Base-by-base conservation (phyloP, 148 eudicot genomes). In the Rhododendron vialii region DNA sequence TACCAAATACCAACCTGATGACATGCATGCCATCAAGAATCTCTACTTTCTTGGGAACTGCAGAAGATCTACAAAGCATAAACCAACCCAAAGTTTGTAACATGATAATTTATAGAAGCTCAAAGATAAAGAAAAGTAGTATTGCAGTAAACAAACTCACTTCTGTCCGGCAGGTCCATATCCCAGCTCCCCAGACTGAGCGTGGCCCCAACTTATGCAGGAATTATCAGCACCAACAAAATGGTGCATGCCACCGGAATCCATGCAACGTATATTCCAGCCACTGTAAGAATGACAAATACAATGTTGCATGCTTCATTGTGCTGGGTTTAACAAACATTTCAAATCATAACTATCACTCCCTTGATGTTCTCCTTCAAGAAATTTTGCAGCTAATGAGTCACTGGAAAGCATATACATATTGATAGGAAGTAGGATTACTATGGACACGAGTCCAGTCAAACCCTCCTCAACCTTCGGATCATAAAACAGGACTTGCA, bases 131-230 rank as follows among this genome's bases (percentile, higher is more conserved):
- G 47, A 13, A 65, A 36, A 67, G 9, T 14, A 82, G 85, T 24
- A 69, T 30, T 51, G 53, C 47, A 28, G 15, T n/a, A 74, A 71
- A 38, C 11, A 80, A 59, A 59, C 55, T 88, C 87, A 92, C 95
- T 93, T 93, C 84, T 93, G 95, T 6, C 85, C 91, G 65, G 88
- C 76, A 57, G 95, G 92, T 83, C 95, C 99, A 89, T 96, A 96
- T 85, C 99, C 99, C 88, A 96, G 90, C 90, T 96, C 99, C 78
- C 99, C 99, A 85, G 91, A 90, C 82, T 92, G 94, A 26, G 98
- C 99, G 83, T 90, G 96, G 15, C 99, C 99, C 99, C 99, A 96
- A 87, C 99, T 96, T 83, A 96, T 96, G 87, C 99, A 96, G 17
- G 99, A 96, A 71, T 91, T 89, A 89, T 96, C 99, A 47, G 99